Evolutionary conservation across 1,284 basidiomycete species (phyloP), one percentile per base, ranked within the genome.

Genomic region (Cerioporus squamosus): DNA sequence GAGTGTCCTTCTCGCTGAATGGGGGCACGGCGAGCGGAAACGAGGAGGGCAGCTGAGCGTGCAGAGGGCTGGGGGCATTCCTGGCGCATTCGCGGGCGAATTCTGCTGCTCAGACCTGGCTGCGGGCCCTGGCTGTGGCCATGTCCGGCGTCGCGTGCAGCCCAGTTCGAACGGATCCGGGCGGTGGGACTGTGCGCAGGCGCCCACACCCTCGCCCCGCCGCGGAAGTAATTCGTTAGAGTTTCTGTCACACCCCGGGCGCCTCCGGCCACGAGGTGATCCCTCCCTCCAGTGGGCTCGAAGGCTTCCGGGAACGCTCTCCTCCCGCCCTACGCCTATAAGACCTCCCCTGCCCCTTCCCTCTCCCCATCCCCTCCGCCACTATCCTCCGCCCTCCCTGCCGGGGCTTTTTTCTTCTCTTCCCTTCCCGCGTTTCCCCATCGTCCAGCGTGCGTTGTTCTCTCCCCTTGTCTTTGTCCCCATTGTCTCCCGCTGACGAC

Each of bases 381-480:
- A 63, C 66, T 62, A 3, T 59, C 68, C 68, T 60, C 63, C 61
- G 51, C 63, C 65, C 67, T 62, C 64, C 53, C 65, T 63, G 66
- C 65, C 66, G 66, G 66, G 65, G 66, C 56, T 63, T 60, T 53
- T 58, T 53, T 50, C 33, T 56, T 47, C 50, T n/a, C 40, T 51
- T 50, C 45, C 46, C 42, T 44, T 51, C 44, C 26, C 43, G 53
- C 48, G 47, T 49, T 39, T 51, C 51, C 39, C 29, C 45, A 39
- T 55, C 39, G 52, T 66, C 60, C 46, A 61, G 54, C 58, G 60
- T 65, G 52, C 64, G 67, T 72, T 64, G 67, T 70, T 64, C 68
- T 75, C 69, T 72, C 48, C 55, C 22, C 18, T 26, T 36, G 20
- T 40, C 14, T 15, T 15, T 5, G 8, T 44, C 36, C 38, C 38